Evolutionary conservation across 2,329 filamentous ascomycete species (phyloP), one percentile per base, ranked within the genome.

Genomic region (Knoxdaviesia capensis): DNA sequence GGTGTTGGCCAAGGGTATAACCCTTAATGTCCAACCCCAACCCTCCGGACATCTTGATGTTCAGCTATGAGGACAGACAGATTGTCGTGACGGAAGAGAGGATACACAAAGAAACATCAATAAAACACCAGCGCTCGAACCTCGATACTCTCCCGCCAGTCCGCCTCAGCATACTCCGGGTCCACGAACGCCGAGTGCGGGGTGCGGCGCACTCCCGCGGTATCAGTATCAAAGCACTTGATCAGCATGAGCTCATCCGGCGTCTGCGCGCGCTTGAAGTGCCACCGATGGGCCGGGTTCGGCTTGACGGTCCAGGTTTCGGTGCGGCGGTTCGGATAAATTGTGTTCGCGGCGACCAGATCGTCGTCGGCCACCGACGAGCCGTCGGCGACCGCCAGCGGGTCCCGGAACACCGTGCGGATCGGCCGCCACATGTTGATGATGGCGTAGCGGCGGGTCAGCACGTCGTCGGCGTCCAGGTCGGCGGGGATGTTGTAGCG

Each of bases 131-230:
- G 54, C 5, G 62, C 60, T 38, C 71, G 52, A 3, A 75, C 58
- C 54, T 76, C 72, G 44, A 79, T 78, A 50, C 71, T 76, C 59
- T 79, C 68, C 47, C 74, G 50, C 6, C 66, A 66, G 41, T 67
- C 66, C 29, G 68, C 74, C 8, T 66, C 71, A 40, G 63, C 61
- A 0, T 80, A 52, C 1, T 38, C 40, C 6, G 61, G 56, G 51
- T 72, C 63, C 11, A 55, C 55, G 58, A 77, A 74, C 3, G 70
- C 66, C 5, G 63, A 62, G 48, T 75, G 71, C n/a, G 70, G 69
- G 32, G 69, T 63, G 4, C 68, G 53, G 7, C 68, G 59, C 5
- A 69, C 66, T 0, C 67, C 69, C 51, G 73, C 69, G 4, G 53
- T 50, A 34, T 41, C 40, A 20, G 41, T 45, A 41, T 77, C 73